Base-by-base conservation (phyloP, 768 basidiomycete genomes). In the Naganishia vishniacii region DNA sequence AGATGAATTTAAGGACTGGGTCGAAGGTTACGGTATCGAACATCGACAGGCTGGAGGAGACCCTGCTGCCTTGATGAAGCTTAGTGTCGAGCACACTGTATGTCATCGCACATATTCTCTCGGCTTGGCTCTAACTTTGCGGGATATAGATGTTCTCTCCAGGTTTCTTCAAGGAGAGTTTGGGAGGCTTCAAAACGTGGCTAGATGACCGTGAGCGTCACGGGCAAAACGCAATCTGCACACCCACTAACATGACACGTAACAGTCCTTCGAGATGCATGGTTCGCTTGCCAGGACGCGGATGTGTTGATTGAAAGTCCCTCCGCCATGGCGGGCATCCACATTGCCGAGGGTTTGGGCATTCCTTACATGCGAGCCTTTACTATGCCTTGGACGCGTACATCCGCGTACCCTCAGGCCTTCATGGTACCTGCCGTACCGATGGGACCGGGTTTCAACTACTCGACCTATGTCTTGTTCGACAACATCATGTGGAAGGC, bases 71-170 rank as follows among this genome's bases (percentile, higher is more conserved):
- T 71, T 86, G 71, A 86, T 86, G 85, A 84, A 85, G 69, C 78
- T 86, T 4, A 81, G 79, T 62, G 80, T 81, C 3, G 82, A 82
- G 69, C 77, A 79, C 65, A 75, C 62, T 12, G 53, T 56, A 56
- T 18, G 49, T 51, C 5, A 9, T 18, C 66, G 73, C 71, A 51
- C 61, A 65, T 62, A 12, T 0, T 3, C n/a, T 29, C 11, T 47
- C 61, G 47, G 42, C 12, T 18, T 34, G 51, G 23, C 28, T 5
- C 68, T n/a, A 20, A 18, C 37, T 6, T 40, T 8, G 5, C n/a
- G n/a, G n/a, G n/a, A n/a, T n/a, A n/a, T 20, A 84, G 84, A 86
- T 86, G 84, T 86, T 86, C 72, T 86, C 85, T 8, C 85, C 85
- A 0, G 84, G 84, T 20, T 87, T 86, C 69, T 86, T 87, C 80